Conservation (phyloP, 768 basidiomycete genomes). For the Lentinus tigrinus region DNA sequence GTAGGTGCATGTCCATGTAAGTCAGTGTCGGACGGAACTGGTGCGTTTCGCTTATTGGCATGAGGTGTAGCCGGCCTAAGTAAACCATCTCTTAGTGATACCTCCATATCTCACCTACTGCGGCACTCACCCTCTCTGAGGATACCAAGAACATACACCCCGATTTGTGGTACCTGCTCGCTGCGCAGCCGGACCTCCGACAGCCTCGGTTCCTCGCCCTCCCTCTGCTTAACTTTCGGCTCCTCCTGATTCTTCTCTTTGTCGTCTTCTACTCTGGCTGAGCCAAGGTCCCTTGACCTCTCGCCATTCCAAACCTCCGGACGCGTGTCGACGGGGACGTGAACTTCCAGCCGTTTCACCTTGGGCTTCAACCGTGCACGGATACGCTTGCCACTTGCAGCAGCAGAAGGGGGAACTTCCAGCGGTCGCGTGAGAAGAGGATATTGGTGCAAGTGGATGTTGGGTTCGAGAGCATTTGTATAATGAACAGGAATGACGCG, state of each 20-base stretch:
- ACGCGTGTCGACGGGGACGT: slow-evolving; percentile 79
- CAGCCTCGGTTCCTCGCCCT: slow-evolving; percentile 61
- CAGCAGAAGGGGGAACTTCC: slow-evolving; percentile 74
- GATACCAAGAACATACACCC: slow-evolving; percentile 74
- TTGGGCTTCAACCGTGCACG: slow-evolving; percentile 68
- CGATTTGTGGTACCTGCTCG: slow-evolving; percentile 65
- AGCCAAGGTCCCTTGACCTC: slow-evolving; percentile 62
- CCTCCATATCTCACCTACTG: background rate
- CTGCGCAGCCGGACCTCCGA: slow-evolving; percentile 71
- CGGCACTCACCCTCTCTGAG: slow-evolving; percentile 60
- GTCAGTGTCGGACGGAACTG: slow-evolving; percentile 83
- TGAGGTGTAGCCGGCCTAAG: slow-evolving; percentile 69
- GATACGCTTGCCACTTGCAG: slow-evolving; percentile 71
- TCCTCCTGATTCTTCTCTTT: slow-evolving; percentile 71
- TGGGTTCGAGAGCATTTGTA: slow-evolving; percentile 57
- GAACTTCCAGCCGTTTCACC: slow-evolving; percentile 66
- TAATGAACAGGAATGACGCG: slow-evolving; percentile 70
- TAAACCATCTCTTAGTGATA: slow-evolving; percentile 10
- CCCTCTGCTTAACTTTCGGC: slow-evolving; percentile 38
- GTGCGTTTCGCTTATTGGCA: slow-evolving; percentile 75
- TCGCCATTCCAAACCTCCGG: slow-evolving; percentile 81
- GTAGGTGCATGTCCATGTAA: slow-evolving; percentile 72
- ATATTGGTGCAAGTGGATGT: slow-evolving; percentile 79
- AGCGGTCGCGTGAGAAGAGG: slow-evolving; percentile 74
- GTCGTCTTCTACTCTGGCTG: slow-evolving; percentile 70